These are phyloP conservation scores for Stellera chamaejasme DNA, from an alignment of 345 rosid species.

Conservation along the genomic window DNA sequence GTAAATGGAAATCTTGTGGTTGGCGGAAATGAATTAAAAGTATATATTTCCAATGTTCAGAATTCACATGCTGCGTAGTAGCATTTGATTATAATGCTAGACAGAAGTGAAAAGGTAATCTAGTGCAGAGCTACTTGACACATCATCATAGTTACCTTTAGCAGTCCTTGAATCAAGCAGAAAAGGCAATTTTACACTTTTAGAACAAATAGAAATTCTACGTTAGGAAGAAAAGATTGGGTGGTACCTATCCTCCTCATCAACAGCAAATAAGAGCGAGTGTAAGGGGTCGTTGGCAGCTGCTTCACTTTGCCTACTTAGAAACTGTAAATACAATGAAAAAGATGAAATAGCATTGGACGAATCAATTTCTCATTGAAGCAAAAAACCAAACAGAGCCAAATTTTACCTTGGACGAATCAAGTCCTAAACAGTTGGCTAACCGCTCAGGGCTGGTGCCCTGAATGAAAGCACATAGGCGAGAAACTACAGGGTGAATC, in stretches of 20 bases:
- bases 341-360: conserved; percentile 3
- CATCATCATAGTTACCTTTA: no score
- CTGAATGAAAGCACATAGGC: conserved; percentile 90
- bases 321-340: conserved; percentile 40
- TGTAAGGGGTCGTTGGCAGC: conserved; percentile 39
- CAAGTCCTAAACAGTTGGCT: conserved; percentile 97
- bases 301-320: conserved; percentile 46
- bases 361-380: not conserved
- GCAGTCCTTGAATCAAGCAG: no score
- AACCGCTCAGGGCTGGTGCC: conserved; percentile 91
- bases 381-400: not conserved
- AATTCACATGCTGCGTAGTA: no score
- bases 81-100: no score
- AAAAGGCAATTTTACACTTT: no score
- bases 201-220: not conserved
- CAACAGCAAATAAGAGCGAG: conserved; percentile 47
- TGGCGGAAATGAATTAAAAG: no score
- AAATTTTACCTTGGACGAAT: conserved; percentile 75
- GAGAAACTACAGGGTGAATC: conserved; percentile 97
- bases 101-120: no score
- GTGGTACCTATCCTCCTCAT: conserved; percentile 82
- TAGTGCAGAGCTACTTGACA: no score
- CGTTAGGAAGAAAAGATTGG: conserved; percentile 6
- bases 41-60: no score
- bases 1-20: no score